Evolutionary conservation across 192 early-diverging fungal genomes (phyloP), one percentile per base, ranked within the genome.

Genomic region (Martensiomyces pterosporus): DNA sequence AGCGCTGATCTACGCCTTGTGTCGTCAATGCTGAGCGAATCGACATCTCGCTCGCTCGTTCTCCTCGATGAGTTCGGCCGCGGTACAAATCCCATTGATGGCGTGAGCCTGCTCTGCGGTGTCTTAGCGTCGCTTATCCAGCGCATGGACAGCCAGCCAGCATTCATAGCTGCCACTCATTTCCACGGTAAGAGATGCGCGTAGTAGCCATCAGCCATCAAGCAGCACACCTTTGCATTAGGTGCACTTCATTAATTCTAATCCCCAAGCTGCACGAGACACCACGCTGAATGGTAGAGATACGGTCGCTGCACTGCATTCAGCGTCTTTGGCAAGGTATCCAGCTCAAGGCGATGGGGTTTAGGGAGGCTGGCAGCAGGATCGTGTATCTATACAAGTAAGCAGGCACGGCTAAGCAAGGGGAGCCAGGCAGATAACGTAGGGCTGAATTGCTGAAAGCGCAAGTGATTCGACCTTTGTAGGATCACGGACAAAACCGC

Each of bases 161-260:
- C 76, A 18, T 63, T 93, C 0, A 18, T 94, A 22, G 84, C 85
- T 0, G 83, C 84, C 6, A 97, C 94, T 0, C 94, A 97, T 58
- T 97, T 92, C 52, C 90, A 94, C 60, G 86, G 84, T 85, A 78
- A 34, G 37, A 6, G 6, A 49, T 42, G 1, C 10, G 1, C 19
- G 8, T 24, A 24, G 13, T 8, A 18, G 10, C 16, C 1, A 33
- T 22, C 26, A 19, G n/a, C n/a, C n/a, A n/a, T n/a, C n/a, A n/a
- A n/a, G n/a, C n/a, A n/a, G n/a, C n/a, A n/a, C n/a, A n/a, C n/a
- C n/a, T n/a, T n/a, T n/a, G n/a, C n/a, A n/a, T n/a, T n/a, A n/a
- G n/a, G n/a, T n/a, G n/a, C n/a, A n/a, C n/a, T n/a, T n/a, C n/a
- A n/a, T n/a, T n/a, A n/a, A n/a, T n/a, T n/a, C n/a, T n/a, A n/a